Conservation (phyloP, 225 moss, liverwort and hornwort species). For the Straminergon stramineum region DNA sequence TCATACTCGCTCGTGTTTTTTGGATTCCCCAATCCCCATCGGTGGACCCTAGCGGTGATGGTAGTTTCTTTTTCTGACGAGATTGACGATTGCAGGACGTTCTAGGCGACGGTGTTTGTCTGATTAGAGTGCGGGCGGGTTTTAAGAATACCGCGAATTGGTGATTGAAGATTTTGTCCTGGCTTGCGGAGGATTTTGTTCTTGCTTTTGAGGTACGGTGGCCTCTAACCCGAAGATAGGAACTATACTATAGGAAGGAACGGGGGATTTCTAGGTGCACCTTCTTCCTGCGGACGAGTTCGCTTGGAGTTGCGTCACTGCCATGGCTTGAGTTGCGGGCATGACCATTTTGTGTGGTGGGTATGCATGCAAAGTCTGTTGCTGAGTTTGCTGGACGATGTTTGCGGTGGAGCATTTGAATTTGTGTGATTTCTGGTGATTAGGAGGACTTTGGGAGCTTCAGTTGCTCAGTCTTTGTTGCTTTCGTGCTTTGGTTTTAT, state of each 20-base stretch:
- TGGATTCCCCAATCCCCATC: neutral
- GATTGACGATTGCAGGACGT: constrained; percentile 5
- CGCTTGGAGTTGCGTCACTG: neutral
- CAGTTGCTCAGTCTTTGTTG: neutral
- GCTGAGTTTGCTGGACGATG: neutral
- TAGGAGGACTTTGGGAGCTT: neutral
- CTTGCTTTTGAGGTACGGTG: neutral
- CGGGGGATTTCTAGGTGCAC: neutral
- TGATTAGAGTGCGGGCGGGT: neutral
- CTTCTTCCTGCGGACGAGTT: neutral
- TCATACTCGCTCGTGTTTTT: neutral
- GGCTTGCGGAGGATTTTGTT: neutral
- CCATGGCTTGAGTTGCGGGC: neutral
- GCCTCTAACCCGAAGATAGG: neutral
- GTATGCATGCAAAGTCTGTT: neutral
- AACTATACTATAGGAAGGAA: neutral
- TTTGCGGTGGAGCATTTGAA: neutral
- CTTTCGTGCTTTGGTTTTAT: neutral
- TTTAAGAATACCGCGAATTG: neutral
- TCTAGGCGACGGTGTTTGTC: neutral
- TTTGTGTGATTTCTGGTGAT: neutral
- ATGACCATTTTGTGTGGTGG: neutral
- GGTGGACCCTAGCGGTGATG: neutral
- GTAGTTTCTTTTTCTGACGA: neutral
- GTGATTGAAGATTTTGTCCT: neutral